Evolutionary conservation across 2,329 filamentous ascomycete species (phyloP).

Genomic region (Fusarium sublunatum): DNA sequence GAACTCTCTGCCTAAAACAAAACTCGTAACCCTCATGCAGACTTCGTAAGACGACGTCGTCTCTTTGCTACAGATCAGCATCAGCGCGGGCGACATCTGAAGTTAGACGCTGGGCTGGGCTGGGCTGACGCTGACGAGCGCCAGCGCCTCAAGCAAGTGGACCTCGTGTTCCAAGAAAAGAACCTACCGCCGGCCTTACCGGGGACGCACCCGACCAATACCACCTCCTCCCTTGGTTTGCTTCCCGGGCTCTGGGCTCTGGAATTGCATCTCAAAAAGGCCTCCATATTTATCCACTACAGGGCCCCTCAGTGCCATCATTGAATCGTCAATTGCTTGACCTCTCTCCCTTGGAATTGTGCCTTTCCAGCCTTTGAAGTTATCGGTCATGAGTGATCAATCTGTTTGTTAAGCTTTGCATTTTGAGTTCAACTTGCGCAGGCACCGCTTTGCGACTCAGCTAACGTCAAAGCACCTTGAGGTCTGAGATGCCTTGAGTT

Average conservation of each 20-base stretch:
- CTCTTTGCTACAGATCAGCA: constrained; percentile 24
- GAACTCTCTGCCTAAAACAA: not conserved
- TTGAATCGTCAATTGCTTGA: constrained; percentile 2
- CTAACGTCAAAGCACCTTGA: not conserved
- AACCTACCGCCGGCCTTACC: constrained; percentile 28
- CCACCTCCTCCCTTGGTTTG: constrained; percentile 26
- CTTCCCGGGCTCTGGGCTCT: constrained; percentile 20
- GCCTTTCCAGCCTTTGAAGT: too few relatives aligned
- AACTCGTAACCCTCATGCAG: constrained; percentile 11
- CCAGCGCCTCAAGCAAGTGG: constrained; percentile 21
- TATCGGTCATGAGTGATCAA: not conserved
- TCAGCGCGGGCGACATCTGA: not conserved
- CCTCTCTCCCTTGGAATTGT: not conserved
- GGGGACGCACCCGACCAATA: constrained; percentile 27
- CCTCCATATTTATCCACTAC: constrained; percentile 29
- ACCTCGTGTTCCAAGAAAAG: constrained; percentile 38
- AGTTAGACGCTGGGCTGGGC: constrained; percentile 1
- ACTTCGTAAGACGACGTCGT: constrained; percentile 29
- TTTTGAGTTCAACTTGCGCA: constrained; percentile 33
- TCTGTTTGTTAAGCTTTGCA: constrained; percentile 1
- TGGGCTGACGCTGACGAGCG: constrained; percentile 30
- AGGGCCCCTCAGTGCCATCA: constrained; percentile 24
- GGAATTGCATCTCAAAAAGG: constrained; percentile 8
- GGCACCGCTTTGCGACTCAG: constrained; percentile 9
- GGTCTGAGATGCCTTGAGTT: constrained; percentile 13